Evolutionary conservation across 116 monocot genomes (phyloP), one percentile per base, ranked within the genome.

Genomic region (Dioscorea cayenensis): DNA sequence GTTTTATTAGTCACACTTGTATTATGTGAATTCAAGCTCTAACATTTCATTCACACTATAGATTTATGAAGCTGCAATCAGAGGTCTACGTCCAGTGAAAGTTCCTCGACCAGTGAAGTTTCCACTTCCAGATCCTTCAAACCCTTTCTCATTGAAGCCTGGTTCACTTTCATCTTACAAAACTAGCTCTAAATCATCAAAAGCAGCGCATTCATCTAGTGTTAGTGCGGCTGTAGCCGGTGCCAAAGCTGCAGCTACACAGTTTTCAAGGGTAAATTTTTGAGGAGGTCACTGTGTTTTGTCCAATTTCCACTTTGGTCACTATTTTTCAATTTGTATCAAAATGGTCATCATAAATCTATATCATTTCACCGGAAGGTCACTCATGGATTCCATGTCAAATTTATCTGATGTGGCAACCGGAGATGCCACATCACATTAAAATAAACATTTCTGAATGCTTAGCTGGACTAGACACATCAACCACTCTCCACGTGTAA

Each of bases 11-110:
- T 28, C 64, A 16, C 25, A 25, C 25, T 25, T 25, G 25, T 25
- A 43, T 17, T 16, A n/a, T 55, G n/a, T 18, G 55, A n/a, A 55
- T 55, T 55, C 55, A 28, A 49, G 9, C 4, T 25, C 43, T 49
- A 49, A 6, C 48, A 2, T 52, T 6, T 61, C 27, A 10, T 19
- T 58, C 32, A 0, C 59, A 13, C 55, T 16, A 19, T 77, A 95
- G 95, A 80, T 91, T 28, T 83, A 83, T 60, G 92, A 95, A 28
- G 89, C 81, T 59, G 95, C 91, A 69, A 79, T 89, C n/a, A 83
- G 92, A 79, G 95, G 95, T 50, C 85, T 95, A 71, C 50, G 38
- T 66, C 67, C 77, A 49, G 72, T 89, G 35, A 50, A 77, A 81
- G 83, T 79, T 38, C 92, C 92, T 70, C 77, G 73, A 64, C 89